Base-by-base conservation (phyloP, 805 yeast species). In the Yamadazyma sp. region DNA sequence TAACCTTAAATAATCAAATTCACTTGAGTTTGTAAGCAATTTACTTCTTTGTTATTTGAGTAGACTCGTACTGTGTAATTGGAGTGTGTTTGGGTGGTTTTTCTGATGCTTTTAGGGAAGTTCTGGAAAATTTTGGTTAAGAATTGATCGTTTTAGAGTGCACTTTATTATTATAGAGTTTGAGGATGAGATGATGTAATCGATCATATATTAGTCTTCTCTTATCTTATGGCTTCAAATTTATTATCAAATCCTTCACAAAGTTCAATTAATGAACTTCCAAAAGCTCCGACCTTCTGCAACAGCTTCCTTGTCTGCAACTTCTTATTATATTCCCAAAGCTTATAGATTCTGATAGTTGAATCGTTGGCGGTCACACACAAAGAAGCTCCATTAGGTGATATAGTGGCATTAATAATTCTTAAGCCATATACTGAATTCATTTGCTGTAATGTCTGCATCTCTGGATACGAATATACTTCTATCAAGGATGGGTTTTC, bases 291-390 rank as follows among this genome's bases (percentile, higher is more conserved):
- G 10, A 22, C 22, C 19, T 36, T 31, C 12, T 27, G 18, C 10
- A 27, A 21, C 23, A 12, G 15, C 23, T 23, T 26, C 18, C 31
- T 16, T 17, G 13, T n/a, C 12, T 7, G 7, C 11, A 10, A 8
- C 20, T 27, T 23, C 15, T 18, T 18, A 18, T 18, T 7, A n/a
- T 15, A 23, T 2, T 47, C 61, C 95, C 96, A 88, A 5, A 87
- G 44, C 32, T 78, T 71, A 56, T 82, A 86, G 28, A 88, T 80
- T 36, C 91, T 58, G 2, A 88, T 75, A 0, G 93, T 80, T 42
- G 80, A 82, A 56, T 87, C 95, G 51, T 80, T 85, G 0, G 86
- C 69, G 0, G 93, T 89, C 1, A 84, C 77, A 40, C 91, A 82
- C 0, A 88, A 61, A 1, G 78, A 65, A 9, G 69, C 62, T 12